Base-by-base conservation (phyloP, 805 yeast genomes). In the Myxozyma sirexii region DNA sequence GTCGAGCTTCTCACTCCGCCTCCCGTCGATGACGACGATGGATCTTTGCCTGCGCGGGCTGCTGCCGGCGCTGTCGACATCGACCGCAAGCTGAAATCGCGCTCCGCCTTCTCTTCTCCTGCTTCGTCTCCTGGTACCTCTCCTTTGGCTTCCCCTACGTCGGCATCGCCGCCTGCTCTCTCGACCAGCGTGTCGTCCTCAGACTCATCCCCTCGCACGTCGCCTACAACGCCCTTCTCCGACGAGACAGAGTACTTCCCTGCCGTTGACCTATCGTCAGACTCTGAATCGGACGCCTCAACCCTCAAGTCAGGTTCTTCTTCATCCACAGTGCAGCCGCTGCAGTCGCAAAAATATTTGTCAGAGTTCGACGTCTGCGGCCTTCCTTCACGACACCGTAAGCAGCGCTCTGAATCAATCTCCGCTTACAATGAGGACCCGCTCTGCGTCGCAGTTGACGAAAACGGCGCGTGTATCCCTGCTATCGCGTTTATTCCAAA, bases 371-470 rank as follows among this genome's bases (percentile, higher is more conserved):
- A 50, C 27, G 38, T 50, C 27, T 26, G 31, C 29, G 54, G 47
- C n/a, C 50, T 41, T 35, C 57, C 54, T 19, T 42, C 62, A 4
- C 55, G 65, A 5, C 62, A 53, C 44, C 59, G 65, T 23, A 61
- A 60, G 56, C 64, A 56, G 29, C 56, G 38, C 6, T 60, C 65
- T n/a, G 62, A 51, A 29, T 49, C 66, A 10, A 33, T 53, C 23
- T 27, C 37, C 12, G 51, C 63, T 37, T 54, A 50, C 43, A 60
- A 54, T 39, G 62, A 56, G 27, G 64, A 62, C 29, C 66, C 66
- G n/a, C 60, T 62, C 24, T 60, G 66, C 43, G 64, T 54, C 13
- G 66, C 66, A 8, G 51, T 60, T 33, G 66, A 62, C 37, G 66
- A 61, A 39, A 49, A 62, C 19, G 66, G 66, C 6, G 52, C 54